Conservation (phyloP, 805 yeast genomes). For the Ogataea saltuana region DNA sequence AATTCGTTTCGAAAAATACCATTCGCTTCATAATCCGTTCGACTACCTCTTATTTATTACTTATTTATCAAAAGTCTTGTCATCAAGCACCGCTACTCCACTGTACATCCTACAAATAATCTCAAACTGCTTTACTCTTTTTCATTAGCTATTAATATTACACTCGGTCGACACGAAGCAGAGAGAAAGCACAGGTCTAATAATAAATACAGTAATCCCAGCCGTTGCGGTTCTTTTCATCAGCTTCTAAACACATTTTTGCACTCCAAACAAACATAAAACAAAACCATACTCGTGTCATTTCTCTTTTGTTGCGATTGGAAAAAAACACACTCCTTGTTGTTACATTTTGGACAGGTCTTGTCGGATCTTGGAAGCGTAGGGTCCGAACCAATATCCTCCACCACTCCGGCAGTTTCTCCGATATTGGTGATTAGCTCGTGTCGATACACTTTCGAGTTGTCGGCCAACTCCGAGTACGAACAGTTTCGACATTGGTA, state of each 20-base stretch:
- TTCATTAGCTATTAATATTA: background rate
- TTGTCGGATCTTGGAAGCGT: conserved; percentile 94
- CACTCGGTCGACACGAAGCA: background rate
- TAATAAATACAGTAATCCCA: conserved; percentile 1
- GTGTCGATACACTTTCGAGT: conserved; percentile 86
- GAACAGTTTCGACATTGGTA: conserved; percentile 95
- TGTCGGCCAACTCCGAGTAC: conserved; percentile 87
- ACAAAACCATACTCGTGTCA: conserved; percentile 93
- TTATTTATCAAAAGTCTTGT: too few species aligned
- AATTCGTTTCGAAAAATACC: too few species aligned
- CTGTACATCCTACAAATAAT: too few species aligned
- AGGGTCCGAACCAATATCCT: conserved; percentile 95
- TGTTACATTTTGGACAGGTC: conserved; percentile 87
- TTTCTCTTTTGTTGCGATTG: conserved; percentile 94
- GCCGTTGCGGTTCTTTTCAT: background rate
- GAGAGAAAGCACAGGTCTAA: conserved; percentile 6
- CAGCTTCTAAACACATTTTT: conserved; percentile 62
- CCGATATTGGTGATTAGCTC: conserved; percentile 90
- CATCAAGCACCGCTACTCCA: too few species aligned
- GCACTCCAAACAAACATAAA: conserved; percentile 89
- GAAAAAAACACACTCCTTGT: conserved; percentile 91
- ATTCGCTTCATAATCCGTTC: too few species aligned
- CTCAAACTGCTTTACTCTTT: too few species aligned
- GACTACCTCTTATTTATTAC: too few species aligned
- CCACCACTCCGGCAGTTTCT: conserved; percentile 96